Evolutionary conservation across 768 basidiomycete species (phyloP), one percentile per base, ranked within the genome.

Genomic region (Phaeotremella fagi): DNA sequence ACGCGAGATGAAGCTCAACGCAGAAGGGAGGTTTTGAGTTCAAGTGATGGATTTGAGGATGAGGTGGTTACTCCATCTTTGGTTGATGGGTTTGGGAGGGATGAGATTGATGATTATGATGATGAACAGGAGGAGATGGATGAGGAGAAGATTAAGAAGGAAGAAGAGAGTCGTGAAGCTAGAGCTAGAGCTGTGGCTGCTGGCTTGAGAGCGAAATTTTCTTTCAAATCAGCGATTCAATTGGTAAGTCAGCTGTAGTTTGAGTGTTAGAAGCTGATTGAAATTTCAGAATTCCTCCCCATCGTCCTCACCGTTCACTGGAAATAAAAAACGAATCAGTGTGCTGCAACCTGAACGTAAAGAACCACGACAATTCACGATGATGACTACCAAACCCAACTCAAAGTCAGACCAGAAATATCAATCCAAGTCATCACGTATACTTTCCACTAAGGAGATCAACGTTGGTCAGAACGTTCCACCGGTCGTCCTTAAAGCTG

Each of bases 171-270:
- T n/a, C 38, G 57, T 26, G 45, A 43, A 26, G 59, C 60, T 23
- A 54, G 50, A 18, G 68, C 61, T 6, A 67, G 54, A 52, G 54
- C 48, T 9, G 50, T 70, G 15, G 57, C 55, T 14, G 27, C n/a
- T n/a, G 61, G 60, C 0, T 70, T 65, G 68, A 60, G 47, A 46
- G 45, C 29, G 20, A 66, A 65, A 48, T 70, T 54, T 51, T 50
- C 56, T 2, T 55, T 66, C 23, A 57, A 50, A 35, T 16, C 16
- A 28, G 38, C 38, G 7, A 41, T 41, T 22, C 38, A 41, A 20
- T 12, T 41, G 38, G 38, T 41, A 41, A 12, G 38, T 41, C 38
- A 20, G 18, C 20, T 41, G 33, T n/a, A 35, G 33, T 35, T 9
- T 9, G 33, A 35, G 33, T 35, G 9, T n/a, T n/a, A 35, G 33